Evolutionary conservation across 2,329 filamentous ascomycete genomes (phyloP).

Genomic region (Xylariaceae sp.): DNA sequence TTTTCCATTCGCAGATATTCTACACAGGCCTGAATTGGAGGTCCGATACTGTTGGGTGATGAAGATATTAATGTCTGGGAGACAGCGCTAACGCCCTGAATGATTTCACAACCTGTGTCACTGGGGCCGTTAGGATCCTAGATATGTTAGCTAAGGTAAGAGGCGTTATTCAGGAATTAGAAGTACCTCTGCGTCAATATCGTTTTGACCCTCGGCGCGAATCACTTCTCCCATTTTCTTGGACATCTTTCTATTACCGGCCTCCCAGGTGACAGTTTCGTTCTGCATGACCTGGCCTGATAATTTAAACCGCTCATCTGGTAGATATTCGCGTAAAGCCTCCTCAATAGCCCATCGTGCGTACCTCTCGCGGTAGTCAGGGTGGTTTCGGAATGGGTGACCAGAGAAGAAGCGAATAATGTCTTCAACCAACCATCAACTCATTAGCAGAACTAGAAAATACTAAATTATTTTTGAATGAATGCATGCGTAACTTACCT

Average conservation of each 20-base stretch:
- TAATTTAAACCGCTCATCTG: conserved; percentile 13
- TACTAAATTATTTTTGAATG: not conserved
- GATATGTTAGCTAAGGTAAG: not conserved
- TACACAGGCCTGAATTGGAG: conserved; percentile 29
- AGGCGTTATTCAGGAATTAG: not conserved
- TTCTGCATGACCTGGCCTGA: conserved; percentile 25
- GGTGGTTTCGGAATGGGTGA: not conserved
- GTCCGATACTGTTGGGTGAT: conserved; percentile 32
- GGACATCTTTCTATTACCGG: not conserved
- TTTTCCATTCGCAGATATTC: conserved; percentile 29
- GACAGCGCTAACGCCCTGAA: conserved; percentile 22
- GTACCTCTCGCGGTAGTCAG: conserved; percentile 22
- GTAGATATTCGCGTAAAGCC: conserved; percentile 14
- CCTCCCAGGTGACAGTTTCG: conserved; percentile 9
- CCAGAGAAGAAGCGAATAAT: conserved; percentile 13
- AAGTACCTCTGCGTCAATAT: conserved; percentile 31
- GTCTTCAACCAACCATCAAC: not conserved
- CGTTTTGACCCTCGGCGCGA: conserved; percentile 25
- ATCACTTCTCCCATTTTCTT: conserved; percentile 22
- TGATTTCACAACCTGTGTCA: conserved; percentile 13
- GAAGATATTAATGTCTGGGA: conserved; percentile 30
- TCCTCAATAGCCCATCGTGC: conserved; percentile 27
- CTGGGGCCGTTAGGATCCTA: conserved; percentile 4
- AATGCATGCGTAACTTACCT: conserved; percentile 9
- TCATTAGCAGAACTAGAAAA: conserved; percentile 3